Conservation (phyloP, 306 rosid species). For the Begonia loranthoides region DNA sequence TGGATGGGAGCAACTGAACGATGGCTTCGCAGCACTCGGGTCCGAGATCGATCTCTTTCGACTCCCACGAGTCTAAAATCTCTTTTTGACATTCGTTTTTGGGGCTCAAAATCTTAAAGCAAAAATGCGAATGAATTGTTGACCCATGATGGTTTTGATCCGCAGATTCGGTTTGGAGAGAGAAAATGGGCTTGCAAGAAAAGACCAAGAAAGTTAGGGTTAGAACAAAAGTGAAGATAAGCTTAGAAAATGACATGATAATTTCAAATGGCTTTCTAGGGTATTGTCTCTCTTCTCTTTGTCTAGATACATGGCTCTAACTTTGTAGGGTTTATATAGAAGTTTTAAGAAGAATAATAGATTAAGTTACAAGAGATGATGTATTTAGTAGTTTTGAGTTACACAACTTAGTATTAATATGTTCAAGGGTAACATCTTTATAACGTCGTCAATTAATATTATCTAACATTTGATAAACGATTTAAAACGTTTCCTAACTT, state of each 20-base stretch:
- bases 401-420: too few relatives aligned
- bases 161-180: background rate
- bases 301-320: too few relatives aligned
- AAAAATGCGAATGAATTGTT: too few relatives aligned
- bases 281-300: background rate
- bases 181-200: background rate
- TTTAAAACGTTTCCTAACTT: too few relatives aligned
- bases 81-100: conserved; percentile 2
- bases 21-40: conserved; percentile 7
- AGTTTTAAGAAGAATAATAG: too few relatives aligned
- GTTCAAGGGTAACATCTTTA: too few relatives aligned
- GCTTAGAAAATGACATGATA: background rate
- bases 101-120: background rate
- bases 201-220: background rate
- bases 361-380: too few relatives aligned
- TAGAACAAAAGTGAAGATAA: conserved; percentile 1
- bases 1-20: background rate
- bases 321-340: too few relatives aligned
- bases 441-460: too few relatives aligned
- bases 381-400: too few relatives aligned
- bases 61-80: conserved; percentile 3
- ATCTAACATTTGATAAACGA: too few relatives aligned
- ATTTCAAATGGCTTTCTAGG: background rate
- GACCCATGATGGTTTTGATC: background rate
- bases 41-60: conserved; percentile 7